These are phyloP conservation scores for Kluyveromyces marxianus DNA, from an alignment of 1,139 yeast genomes.

Conservation along the genomic window DNA sequence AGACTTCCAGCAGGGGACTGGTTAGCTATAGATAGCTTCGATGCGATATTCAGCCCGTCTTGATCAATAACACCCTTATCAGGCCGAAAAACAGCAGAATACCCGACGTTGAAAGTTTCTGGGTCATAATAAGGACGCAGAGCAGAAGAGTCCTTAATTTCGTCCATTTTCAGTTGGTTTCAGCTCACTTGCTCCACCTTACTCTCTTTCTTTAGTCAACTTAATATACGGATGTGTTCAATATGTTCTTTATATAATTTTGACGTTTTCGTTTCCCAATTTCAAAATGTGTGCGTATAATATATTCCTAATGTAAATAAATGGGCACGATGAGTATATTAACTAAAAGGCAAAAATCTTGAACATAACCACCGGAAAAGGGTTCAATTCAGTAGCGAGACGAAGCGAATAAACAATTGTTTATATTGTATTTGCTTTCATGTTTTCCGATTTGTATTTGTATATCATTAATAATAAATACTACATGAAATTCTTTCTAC, in stretches of 20 bases:
- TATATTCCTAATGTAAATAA: no score
- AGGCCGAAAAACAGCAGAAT: slow-evolving; percentile 52
- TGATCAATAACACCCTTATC: slow-evolving; percentile 48
- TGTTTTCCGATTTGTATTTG: no score
- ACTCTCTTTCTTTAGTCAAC: background rate
- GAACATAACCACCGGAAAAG: no score
- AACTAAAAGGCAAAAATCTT: no score
- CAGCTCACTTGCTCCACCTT: background rate
- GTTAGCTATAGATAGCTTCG: slow-evolving; percentile 28
- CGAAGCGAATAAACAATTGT: no score
- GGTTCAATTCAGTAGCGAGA: no score
- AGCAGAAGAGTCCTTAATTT: slow-evolving; percentile 10
- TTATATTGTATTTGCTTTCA: no score
- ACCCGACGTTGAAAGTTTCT: slow-evolving; percentile 60
- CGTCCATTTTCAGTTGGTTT: slow-evolving; percentile 9
- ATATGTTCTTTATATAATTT: background rate
- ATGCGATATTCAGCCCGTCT: slow-evolving; percentile 32
- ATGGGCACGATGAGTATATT: no score
- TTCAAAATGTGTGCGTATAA: no score
- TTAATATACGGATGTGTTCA: background rate
- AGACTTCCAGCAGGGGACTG: slow-evolving; percentile 12
- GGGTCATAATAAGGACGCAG: slow-evolving; percentile 71
- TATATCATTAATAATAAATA: no score
- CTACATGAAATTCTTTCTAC: background rate
- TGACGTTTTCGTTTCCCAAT: no score